Conservation (phyloP, 2,329 filamentous ascomycete species). For the Colletotrichum lini region DNA sequence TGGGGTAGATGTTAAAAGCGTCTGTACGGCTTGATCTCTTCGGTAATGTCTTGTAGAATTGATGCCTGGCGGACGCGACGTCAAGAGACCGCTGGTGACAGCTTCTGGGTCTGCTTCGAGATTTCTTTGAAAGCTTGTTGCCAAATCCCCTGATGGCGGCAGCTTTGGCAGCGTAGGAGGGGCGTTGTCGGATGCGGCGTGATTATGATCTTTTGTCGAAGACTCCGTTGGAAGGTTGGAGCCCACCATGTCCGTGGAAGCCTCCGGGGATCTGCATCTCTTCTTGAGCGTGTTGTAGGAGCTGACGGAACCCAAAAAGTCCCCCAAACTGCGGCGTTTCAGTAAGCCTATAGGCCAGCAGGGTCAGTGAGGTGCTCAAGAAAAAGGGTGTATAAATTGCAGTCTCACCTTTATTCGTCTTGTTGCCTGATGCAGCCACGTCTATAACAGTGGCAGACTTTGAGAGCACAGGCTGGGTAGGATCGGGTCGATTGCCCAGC, state of each 20-base stretch:
- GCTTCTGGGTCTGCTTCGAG: background rate
- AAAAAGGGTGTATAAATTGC: background rate
- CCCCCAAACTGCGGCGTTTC: conserved; percentile 15
- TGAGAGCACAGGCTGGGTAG: background rate
- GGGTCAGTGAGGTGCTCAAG: background rate
- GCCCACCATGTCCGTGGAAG: background rate
- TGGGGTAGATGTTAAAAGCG: background rate
- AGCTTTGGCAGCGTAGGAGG: conserved; percentile 5
- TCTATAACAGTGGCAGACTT: background rate
- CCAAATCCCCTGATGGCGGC: background rate
- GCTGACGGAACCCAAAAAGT: conserved; percentile 13
- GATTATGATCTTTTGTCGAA: background rate
- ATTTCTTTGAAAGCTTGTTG: background rate
- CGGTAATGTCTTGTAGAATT: background rate
- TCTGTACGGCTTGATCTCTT: conserved; percentile 6
- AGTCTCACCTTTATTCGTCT: background rate
- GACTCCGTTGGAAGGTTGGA: background rate
- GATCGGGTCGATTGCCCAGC: conserved; percentile 3
- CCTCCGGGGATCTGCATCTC: background rate
- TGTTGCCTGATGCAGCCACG: background rate
- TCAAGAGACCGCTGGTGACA: background rate
- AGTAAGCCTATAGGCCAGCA: background rate
- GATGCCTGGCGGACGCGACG: background rate
- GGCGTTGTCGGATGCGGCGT: background rate
- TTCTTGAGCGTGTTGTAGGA: conserved; percentile 8